phyloP scores from a whole-genome alignment of 2,329 filamentous ascomycete genomes.

The Talaromyces rugulosus region DNA sequence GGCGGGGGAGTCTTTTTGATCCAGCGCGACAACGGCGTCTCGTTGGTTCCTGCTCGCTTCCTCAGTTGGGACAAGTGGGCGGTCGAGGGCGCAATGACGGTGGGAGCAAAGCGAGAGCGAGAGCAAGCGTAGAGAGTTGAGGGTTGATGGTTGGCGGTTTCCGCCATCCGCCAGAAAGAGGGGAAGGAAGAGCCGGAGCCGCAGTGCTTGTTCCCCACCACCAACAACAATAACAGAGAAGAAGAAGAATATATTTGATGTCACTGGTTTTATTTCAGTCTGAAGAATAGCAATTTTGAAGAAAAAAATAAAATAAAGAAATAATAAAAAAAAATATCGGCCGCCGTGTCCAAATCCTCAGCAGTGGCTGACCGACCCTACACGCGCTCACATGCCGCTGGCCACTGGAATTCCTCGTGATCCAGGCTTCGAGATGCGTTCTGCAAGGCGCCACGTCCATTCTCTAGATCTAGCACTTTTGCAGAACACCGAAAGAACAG shows the following conservation, averaged over 20 bases:
- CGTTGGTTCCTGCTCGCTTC: not conserved
- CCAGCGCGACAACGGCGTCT: not conserved
- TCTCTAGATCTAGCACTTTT: not conserved
- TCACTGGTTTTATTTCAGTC: not conserved
- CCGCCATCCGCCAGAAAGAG: not conserved
- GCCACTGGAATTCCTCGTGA: not conserved
- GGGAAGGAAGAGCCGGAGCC: not conserved
- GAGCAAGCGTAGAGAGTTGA: not conserved
- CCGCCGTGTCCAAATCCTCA: constrained; percentile 10
- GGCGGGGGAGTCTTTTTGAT: not conserved
- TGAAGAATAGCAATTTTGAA: not conserved
- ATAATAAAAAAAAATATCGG: not conserved
- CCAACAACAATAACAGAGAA: not conserved
- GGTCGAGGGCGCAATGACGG: constrained; percentile 2
- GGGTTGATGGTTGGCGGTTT: not conserved
- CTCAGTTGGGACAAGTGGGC: not conserved
- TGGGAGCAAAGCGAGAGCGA: constrained; percentile 5
- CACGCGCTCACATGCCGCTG: not conserved
- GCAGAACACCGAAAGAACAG: not conserved
- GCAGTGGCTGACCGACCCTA: not conserved
- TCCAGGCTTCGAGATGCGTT: not conserved
- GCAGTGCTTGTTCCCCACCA: not conserved
- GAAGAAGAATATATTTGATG: not conserved
- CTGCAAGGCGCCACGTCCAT: not conserved
- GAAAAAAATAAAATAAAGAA: not conserved